Conservation (phyloP, 2,329 filamentous ascomycete species). For the Alternaria sp. region DNA sequence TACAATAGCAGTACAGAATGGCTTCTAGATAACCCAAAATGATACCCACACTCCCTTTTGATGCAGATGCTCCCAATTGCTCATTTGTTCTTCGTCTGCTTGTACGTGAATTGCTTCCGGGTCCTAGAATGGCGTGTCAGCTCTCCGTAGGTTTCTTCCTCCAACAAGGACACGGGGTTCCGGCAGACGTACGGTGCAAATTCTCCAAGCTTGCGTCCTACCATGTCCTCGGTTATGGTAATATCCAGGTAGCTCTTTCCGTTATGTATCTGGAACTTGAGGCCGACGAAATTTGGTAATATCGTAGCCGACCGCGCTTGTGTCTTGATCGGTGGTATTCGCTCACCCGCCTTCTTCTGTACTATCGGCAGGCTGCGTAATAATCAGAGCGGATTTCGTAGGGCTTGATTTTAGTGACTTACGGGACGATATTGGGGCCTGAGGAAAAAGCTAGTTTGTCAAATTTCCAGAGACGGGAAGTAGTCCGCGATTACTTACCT, state of each 20-base stretch:
- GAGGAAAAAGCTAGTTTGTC: conserved; percentile 10
- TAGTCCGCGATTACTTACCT: conserved; percentile 62
- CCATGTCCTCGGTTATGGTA: conserved; percentile 91
- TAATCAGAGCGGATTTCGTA: conserved; percentile 35
- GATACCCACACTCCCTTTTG: conserved; percentile 50
- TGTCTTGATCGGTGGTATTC: conserved; percentile 77
- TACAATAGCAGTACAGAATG: conserved; percentile 48
- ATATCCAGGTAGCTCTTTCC: conserved; percentile 87
- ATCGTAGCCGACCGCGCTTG: conserved; percentile 89
- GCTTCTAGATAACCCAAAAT: conserved; percentile 40
- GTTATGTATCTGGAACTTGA: conserved; percentile 91
- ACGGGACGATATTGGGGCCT: conserved; percentile 77
- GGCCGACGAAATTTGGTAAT: conserved; percentile 87
- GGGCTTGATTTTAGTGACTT: conserved; percentile 50
- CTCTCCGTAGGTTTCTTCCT: not conserved
- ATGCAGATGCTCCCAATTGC: conserved; percentile 33
- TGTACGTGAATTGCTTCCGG: conserved; percentile 72
- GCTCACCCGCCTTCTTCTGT: conserved; percentile 66
- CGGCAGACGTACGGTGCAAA: conserved; percentile 75
- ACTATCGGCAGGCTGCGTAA: conserved; percentile 68
- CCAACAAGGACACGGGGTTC: not conserved
- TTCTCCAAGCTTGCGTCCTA: conserved; percentile 92
- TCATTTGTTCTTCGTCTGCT: conserved; percentile 75
- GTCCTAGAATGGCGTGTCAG: conserved; percentile 59
- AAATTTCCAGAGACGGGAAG: conserved; percentile 62